Base-by-base conservation (phyloP, 306 rosid species). In the Malus sylvestris region DNA sequence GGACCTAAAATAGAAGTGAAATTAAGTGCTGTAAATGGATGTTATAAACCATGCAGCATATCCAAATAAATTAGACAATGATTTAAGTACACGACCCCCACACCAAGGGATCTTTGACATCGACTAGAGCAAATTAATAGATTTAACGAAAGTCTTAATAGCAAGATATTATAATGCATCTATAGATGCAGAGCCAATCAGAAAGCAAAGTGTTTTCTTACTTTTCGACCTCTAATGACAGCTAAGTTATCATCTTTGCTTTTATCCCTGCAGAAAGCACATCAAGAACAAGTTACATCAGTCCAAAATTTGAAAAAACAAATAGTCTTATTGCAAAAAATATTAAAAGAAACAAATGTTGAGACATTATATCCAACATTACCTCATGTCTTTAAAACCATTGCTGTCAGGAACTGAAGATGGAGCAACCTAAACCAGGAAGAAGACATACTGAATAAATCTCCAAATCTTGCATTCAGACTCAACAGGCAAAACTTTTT, bases 341-440 rank as follows among this genome's bases (percentile, higher is more conserved):
- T 22, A 51, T 2, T 4, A 23, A 72, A 40, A 60, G 29, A 74
- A 15, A 44, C 33, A 53, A 44, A 77, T 44, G 14, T 11, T 2
- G 9, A 5, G 3, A 67, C 23, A 58, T 72, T 64, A 57, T 42
- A 63, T n/a, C 67, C 46, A 65, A 77, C 38, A 12, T 72, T 79
- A 94, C 97, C 96, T 90, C 58, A 78, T 58, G 44, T 88, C 97
- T 75, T 87, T 88, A 68, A 82, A 66, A 16, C 97, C 91, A 49
- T 88, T 89, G 80, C 81, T 40, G 75, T 89, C 91, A 10, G 88
- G 80, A 76, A 72, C 81, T 14, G 83, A 38, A 53, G 93, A 69
- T 61, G 87, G 77, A 74, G 83, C 45, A 83, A 69, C 90, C 98
- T 90, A 76, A 68, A 83, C 62, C 67, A 35, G 60, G 49, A n/a